Percentiles rank a stretch among this genome's conserved stretches.
Conservation (phyloP, 495 filamentous ascomycete genomes). For the Aspergillus conjunctus region DNA sequence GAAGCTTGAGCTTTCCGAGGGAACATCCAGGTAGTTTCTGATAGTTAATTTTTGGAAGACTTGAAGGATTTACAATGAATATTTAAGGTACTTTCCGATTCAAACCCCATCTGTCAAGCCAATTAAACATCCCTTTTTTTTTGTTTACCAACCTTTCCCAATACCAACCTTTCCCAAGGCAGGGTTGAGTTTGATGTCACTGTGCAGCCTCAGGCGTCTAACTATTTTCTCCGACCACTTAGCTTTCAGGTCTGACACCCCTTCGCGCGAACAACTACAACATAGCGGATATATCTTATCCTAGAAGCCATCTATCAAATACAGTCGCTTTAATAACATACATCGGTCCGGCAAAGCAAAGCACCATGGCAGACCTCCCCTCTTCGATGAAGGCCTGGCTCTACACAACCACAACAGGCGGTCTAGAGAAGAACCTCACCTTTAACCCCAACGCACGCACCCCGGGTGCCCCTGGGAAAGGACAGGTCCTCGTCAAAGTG, state of each 20-base stretch:
- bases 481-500: conserved; percentile 60
- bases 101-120: no score
- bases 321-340: not conserved
- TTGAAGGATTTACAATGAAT: no score
- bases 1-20: not conserved
- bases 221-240: no score
- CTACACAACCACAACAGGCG: conserved; percentile 49
- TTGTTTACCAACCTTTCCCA: no score
- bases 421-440: conserved; percentile 59
- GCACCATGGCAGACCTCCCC: conserved; percentile 26
- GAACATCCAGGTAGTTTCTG: not conserved
- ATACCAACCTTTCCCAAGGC: no score
- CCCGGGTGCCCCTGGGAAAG: conserved; percentile 34
- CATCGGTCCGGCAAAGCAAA: conserved; percentile 12
- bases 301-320: not conserved
- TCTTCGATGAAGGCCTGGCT: conserved; percentile 66
- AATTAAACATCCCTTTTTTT: no score
- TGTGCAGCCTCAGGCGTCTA: no score
- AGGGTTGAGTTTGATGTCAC: no score
- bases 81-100: no score
- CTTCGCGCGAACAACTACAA: no score
- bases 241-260: no score
- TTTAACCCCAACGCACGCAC: conserved; percentile 50
- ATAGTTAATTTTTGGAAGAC: not conserved
- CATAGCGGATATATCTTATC: no score